A percentile compares a stretch with the other conserved stretches of the same genome.
These are phyloP conservation scores for Phytophthora cryptogea DNA, from an alignment of 352 stramenopile genomes.

Conservation along the genomic window DNA sequence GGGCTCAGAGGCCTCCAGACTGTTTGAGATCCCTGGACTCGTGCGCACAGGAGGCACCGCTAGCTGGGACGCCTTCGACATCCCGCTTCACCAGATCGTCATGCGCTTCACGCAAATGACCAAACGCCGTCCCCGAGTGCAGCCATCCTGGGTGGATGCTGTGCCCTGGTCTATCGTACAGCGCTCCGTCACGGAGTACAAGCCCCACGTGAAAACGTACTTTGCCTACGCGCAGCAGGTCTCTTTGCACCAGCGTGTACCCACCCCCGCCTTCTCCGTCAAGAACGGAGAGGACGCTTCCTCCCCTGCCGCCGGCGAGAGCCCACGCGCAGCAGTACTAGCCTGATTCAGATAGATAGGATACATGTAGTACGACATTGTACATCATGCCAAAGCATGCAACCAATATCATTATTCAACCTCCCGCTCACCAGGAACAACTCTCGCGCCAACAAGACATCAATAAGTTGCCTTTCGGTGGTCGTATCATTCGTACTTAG, in stretches of 20 bases:
- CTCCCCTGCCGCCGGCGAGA: constrained; percentile 8
- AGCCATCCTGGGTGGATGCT: constrained; percentile 47
- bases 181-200: constrained; percentile 71
- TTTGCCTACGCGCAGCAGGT: constrained; percentile 58
- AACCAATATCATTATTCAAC: constrained; percentile 18
- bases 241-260: constrained; percentile 71
- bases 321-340: constrained; percentile 26
- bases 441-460: too few species aligned
- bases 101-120: constrained; percentile 48
- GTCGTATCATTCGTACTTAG: constrained; percentile 8
- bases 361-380: not conserved
- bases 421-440: not conserved
- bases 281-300: constrained; percentile 36
- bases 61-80: constrained; percentile 71
- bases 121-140: constrained; percentile 34
- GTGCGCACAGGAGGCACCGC: constrained; percentile 38
- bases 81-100: constrained; percentile 59
- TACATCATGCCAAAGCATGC: constrained; percentile 10
- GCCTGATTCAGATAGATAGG: constrained; percentile 23
- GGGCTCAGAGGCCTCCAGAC: constrained; percentile 53
- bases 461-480: constrained; percentile 21
- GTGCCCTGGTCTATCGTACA: constrained; percentile 47
- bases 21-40: constrained; percentile 79
- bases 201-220: constrained; percentile 68
- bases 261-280: constrained; percentile 57